Percentiles rank a stretch among this genome's conserved stretches.
Conservation (phyloP, 371 early-diverging fungal genomes). For the Homolaphlyctis polyrhiza region DNA sequence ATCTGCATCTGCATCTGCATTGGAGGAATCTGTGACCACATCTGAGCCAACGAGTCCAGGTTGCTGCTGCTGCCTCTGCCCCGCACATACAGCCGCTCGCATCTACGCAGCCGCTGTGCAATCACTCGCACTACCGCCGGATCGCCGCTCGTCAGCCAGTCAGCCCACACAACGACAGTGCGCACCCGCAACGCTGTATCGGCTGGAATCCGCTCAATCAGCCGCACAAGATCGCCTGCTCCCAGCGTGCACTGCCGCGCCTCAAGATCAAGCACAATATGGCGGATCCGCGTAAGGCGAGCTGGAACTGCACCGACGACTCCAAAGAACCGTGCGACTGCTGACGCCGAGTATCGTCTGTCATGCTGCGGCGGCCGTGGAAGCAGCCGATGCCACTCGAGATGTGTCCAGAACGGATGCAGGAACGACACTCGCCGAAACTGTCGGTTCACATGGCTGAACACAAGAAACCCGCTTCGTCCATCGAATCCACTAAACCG, state of each 20-base stretch:
- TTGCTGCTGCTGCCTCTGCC: neutral
- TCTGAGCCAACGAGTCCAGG: neutral
- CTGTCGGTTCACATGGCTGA: neutral
- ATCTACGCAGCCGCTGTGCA: neutral
- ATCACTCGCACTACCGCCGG: neutral
- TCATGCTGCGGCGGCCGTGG: neutral
- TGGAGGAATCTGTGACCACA: neutral
- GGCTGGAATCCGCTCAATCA: neutral
- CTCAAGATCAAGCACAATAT: neutral
- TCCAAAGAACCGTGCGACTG: neutral
- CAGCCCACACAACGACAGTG: conserved; percentile 8
- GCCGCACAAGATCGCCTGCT: neutral
- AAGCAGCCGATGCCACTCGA: conserved; percentile 10
- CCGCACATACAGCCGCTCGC: conserved; percentile 1
- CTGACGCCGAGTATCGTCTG: neutral
- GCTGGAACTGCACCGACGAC: conserved; percentile 4
- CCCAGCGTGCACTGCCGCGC: neutral
- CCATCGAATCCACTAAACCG: neutral
- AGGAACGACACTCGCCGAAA: conserved; percentile 4
- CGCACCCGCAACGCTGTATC: conserved; percentile 1
- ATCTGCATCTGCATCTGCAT: neutral
- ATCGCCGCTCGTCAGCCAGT: conserved; percentile 6
- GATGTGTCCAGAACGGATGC: conserved; percentile 13
- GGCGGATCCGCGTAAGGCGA: neutral
- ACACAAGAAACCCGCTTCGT: neutral